Evolutionary conservation across 1,284 basidiomycete species (phyloP), one percentile per base, ranked within the genome.

Genomic region (Melampsora allii-populina): DNA sequence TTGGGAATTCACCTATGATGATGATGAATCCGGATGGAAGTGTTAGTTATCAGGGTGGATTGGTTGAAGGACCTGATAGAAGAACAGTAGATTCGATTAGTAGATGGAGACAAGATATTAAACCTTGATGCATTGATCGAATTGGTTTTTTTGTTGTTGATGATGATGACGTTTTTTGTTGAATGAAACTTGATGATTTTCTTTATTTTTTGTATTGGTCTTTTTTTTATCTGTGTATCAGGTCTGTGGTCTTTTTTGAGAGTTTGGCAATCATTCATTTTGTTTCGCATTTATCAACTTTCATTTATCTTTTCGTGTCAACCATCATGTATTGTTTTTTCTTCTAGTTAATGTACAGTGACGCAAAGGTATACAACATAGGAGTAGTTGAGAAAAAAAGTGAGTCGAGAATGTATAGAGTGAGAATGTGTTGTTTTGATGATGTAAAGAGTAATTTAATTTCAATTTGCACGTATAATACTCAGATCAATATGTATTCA

Each of bases 71-170:
- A 24, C n/a, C 50, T 21, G 50, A 56, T 56, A 56, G 50, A 29
- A 56, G 27, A 29, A 56, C 50, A 56, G 50, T 56, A 5, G 50
- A 56, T 56, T 36, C 24, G 59, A 61, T 61, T 61, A 61, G 59
- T 61, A 29, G 59, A 61, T 61, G 59, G 59, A 61, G 59, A 61
- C 10, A 61, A 61, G 59, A 61, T 61, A 36, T 61, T 29, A 36
- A 56, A 29, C 50, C 21, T 56, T 56, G n/a, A 56, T 14, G 39
- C 1, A 14, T 42, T 42, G 1, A 42, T 36, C 7, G 7, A 10
- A 36, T 36, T 36, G 9, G 6, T 36, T 10, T 36, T 36, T 9
- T 36, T 36, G 1, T 36, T 42, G 39, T 14, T 42, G 12, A 42
- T 42, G 39, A 42, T 42, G 39, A 42, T 42, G 39, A 42, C 10